Evolutionary conservation across 371 early-diverging fungal species (phyloP).

Genomic region (Circinella minor): DNA sequence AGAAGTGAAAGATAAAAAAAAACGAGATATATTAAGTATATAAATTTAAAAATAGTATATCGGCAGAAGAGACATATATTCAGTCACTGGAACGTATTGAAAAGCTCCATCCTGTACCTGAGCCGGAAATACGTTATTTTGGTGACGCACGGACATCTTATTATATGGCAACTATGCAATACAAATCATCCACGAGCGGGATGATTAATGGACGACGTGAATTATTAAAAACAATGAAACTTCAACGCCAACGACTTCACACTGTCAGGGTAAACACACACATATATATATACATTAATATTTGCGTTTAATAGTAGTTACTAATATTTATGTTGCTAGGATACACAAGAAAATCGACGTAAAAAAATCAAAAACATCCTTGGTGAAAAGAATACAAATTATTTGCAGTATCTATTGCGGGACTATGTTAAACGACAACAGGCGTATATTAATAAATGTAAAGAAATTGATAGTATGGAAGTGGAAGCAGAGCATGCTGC

Average conservation of each 20-base stretch:
- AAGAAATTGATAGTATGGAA: slow-evolving; percentile 11
- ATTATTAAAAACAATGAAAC: slow-evolving; percentile 16
- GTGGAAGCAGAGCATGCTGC: slow-evolving; percentile 3
- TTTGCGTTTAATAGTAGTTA: neutral
- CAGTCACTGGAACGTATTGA: slow-evolving; percentile 16
- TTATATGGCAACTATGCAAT: slow-evolving; percentile 11
- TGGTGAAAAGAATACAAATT: slow-evolving; percentile 23
- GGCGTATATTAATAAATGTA: slow-evolving; percentile 14
- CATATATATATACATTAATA: too few species aligned
- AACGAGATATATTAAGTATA: too few species aligned
- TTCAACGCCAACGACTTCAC: slow-evolving; percentile 16
- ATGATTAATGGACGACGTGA: slow-evolving; percentile 15
- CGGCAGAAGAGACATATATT: slow-evolving; percentile 19
- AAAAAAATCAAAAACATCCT: slow-evolving; percentile 19
- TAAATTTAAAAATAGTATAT: neutral
- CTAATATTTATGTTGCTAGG: neutral
- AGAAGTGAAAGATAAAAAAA: too few species aligned
- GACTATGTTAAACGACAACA: slow-evolving; percentile 17
- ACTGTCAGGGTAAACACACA: slow-evolving; percentile 14
- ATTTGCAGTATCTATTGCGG: slow-evolving; percentile 13
- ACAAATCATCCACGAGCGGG: slow-evolving; percentile 5
- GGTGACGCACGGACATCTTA: slow-evolving; percentile 13
- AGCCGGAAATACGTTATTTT: slow-evolving; percentile 5
- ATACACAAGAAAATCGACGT: slow-evolving; percentile 16
- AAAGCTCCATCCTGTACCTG: slow-evolving; percentile 10